Base-by-base conservation (phyloP, 1,284 basidiomycete genomes). In the Heterobasidion parviporum region DNA sequence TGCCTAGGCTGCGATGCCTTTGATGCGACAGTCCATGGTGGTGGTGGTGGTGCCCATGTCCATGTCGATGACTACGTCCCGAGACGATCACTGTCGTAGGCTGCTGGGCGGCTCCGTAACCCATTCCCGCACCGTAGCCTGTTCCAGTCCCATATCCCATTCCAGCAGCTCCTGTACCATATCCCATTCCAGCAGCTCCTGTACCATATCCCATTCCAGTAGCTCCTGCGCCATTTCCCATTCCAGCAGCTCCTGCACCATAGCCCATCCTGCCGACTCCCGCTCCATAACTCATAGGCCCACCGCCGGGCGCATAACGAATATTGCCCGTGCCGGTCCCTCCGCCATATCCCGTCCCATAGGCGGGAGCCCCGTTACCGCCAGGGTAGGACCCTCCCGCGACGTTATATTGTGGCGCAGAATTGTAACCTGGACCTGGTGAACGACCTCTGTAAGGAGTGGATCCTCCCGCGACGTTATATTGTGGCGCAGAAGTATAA, bases 1-100 rank as follows among this genome's bases (percentile, higher is more conserved):
- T 45, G 33, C 51, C 51, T 12, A 56, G 52, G 43, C 61, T 61
- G 35, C 53, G 61, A 46, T 62, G 57, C 8, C 56, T 50, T 35
- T 54, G 48, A 26, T 57, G 59, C 26, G 53, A 55, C 6, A 48
- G 57, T 7, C 45, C 48, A 33, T 53, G 54, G 34, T 43, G 41
- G 48, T 44, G 59, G 10, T 34, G 54, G 26, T 41, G 56, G 14
- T 8, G 45, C 49, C 41, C n/a, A 45, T 45, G 44, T 18, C 44
- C 44, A 49, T 49, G 47, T 49, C n/a, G 56, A 7, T 43, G 54
- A 36, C 38, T 47, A 0, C 41, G 46, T 8, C 35, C 38, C 3
- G 26, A 26, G 14, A 15, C 50, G n/a, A 56, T n/a, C 16, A 46
- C 55, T 34, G 47, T 34, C 2, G 49, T 43, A 20, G 50, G 35